Evolutionary conservation across 257 asterid species (phyloP).

Genomic region (Phtheirospermum japonicum): DNA sequence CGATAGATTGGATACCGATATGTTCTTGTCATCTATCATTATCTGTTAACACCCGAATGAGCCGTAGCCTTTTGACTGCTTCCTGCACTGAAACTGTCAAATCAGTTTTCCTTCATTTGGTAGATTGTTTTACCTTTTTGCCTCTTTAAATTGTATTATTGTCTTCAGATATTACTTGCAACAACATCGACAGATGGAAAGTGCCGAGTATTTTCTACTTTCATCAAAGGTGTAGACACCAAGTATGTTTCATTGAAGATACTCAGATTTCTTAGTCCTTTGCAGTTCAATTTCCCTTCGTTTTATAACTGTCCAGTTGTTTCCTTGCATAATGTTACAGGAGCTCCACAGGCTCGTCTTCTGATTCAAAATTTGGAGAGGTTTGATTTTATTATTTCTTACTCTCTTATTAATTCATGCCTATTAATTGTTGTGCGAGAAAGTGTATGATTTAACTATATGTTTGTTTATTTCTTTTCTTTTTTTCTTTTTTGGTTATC

Average conservation of each 20-base stretch:
- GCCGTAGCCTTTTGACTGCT: neutral
- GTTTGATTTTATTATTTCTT: slow-evolving; percentile 38
- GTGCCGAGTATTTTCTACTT: slow-evolving; percentile 92
- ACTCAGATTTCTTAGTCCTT: slow-evolving; percentile 18
- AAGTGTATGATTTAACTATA: slow-evolving; percentile 2
- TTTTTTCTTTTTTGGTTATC: neutral
- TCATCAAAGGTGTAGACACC: slow-evolving; percentile 93
- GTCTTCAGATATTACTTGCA: slow-evolving; percentile 73
- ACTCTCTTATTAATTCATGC: slow-evolving; percentile 10
- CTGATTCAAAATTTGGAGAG: slow-evolving; percentile 94
- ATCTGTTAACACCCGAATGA: neutral
- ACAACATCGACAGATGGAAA: slow-evolving; percentile 98
- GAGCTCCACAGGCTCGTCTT: slow-evolving; percentile 52
- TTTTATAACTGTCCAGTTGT: slow-evolving; percentile 17
- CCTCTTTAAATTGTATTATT: slow-evolving; percentile 17
- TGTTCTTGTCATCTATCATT: slow-evolving; percentile 8
- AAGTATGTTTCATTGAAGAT: slow-evolving; percentile 50
- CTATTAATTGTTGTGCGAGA: slow-evolving; percentile 19
- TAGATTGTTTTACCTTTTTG: neutral
- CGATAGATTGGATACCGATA: neutral
- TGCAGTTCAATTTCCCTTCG: slow-evolving; percentile 20
- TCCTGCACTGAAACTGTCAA: slow-evolving; percentile 14
- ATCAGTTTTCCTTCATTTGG: neutral
- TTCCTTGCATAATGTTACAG: slow-evolving; percentile 41
- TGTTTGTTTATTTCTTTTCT: neutral